These are phyloP conservation scores for Ophiocordyceps camponoti-leonardi DNA, from an alignment of 2,329 filamentous ascomycete genomes.

Conservation along the genomic window DNA sequence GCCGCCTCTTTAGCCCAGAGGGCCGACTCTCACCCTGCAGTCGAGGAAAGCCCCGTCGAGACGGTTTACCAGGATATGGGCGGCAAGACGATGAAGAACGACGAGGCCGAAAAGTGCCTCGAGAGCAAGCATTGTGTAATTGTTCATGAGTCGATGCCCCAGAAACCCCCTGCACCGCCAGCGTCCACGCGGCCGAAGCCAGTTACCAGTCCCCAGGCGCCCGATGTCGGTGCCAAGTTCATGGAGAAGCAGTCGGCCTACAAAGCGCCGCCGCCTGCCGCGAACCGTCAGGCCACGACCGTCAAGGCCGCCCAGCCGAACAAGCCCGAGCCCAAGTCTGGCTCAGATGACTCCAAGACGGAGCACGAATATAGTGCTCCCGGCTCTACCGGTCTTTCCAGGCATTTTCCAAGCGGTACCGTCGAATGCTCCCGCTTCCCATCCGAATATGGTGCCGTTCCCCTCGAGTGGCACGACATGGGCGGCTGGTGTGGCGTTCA, in stretches of 20 bases:
- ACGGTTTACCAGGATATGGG: slow-evolving; percentile 53
- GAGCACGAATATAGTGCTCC: slow-evolving; percentile 12
- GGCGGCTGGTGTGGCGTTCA: slow-evolving; percentile 80
- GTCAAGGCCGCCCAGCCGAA: slow-evolving; percentile 1
- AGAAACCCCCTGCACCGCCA: slow-evolving; percentile 24
- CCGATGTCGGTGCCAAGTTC: slow-evolving; percentile 27
- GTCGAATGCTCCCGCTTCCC: slow-evolving; percentile 61
- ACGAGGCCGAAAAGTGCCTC: slow-evolving; percentile 56
- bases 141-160: slow-evolving; percentile 50
- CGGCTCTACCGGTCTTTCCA: slow-evolving; percentile 32
- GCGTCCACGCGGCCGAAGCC: slow-evolving; percentile 1
- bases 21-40: slow-evolving; percentile 14
- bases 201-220: slow-evolving; percentile 12
- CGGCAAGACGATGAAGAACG: slow-evolving; percentile 39
- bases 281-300: slow-evolving; percentile 6
- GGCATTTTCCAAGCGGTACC: slow-evolving; percentile 58
- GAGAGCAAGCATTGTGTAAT: slow-evolving; percentile 24
- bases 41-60: slow-evolving; percentile 31
- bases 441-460: slow-evolving; percentile 60
- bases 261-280: slow-evolving; percentile 1
- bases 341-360: slow-evolving; percentile 4
- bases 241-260: slow-evolving; percentile 23
- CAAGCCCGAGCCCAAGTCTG: slow-evolving; percentile 5
- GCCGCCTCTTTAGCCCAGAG: slow-evolving; percentile 14
- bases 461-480: slow-evolving; percentile 45